phyloP scores from a whole-genome alignment of 176 grass and related monocot species.

The Neostapfia colusana region DNA sequence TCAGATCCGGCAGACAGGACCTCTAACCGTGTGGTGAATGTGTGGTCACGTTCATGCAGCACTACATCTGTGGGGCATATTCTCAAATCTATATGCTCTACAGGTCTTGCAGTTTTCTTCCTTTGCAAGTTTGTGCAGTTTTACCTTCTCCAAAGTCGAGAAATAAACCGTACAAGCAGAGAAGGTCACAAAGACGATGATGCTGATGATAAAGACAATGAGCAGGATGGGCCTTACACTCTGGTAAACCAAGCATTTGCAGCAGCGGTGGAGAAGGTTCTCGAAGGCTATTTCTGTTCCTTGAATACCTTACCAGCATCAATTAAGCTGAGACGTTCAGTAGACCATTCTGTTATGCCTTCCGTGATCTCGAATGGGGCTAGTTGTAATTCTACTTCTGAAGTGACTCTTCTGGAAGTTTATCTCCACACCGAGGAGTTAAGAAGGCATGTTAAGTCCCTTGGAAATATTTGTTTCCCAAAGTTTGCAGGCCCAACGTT shows the following conservation, averaged over 20 bases:
- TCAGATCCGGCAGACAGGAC: constrained; percentile 82
- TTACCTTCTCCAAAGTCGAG: constrained; percentile 57
- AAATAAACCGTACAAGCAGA: constrained; percentile 34
- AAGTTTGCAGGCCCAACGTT: constrained; percentile 70
- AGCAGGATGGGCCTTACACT: constrained; percentile 50
- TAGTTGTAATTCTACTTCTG: constrained; percentile 46
- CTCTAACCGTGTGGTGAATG: constrained; percentile 50
- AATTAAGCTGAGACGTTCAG: constrained; percentile 65
- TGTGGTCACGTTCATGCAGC: constrained; percentile 83
- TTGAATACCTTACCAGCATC: constrained; percentile 75
- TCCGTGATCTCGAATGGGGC: constrained; percentile 31
- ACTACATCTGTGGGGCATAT: constrained; percentile 63
- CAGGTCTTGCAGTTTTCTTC: constrained; percentile 77
- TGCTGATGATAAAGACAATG: constrained; percentile 37
- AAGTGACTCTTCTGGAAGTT: constrained; percentile 80
- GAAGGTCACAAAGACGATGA: constrained; percentile 19
- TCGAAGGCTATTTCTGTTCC: constrained; percentile 87
- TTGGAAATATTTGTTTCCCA: constrained; percentile 95
- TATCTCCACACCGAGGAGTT: constrained; percentile 90
- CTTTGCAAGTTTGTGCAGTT: constrained; percentile 79
- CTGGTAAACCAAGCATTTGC: constrained; percentile 91
- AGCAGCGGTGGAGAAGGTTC: constrained; percentile 75
- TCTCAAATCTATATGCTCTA: constrained; percentile 61
- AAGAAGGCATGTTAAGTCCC: constrained; percentile 74
- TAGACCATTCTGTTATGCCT: constrained; percentile 24